Base-by-base conservation (phyloP, 805 yeast species). In the Kuraishia ogatae region DNA sequence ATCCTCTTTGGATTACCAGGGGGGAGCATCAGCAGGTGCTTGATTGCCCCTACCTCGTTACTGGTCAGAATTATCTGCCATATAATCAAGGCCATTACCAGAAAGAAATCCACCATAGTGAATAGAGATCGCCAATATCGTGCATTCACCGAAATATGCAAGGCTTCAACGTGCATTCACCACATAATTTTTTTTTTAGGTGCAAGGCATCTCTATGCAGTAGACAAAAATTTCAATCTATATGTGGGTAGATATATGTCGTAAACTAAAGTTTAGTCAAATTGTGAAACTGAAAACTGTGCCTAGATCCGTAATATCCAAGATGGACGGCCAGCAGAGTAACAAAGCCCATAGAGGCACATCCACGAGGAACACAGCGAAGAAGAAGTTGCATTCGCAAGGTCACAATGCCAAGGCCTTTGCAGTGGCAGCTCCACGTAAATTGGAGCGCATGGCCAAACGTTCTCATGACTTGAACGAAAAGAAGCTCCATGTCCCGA, bases 401-500 rank as follows among this genome's bases (percentile, higher is more conserved):
- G 97, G 97, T 43, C 80, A 77, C 60, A 87, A 87, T 76, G 90
- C 89, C 2, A 86, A 85, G 71, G 96, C 96, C 11, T 88, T 86
- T 71, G 89, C 91, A 1, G 90, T 87, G 23, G 71, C 88, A 26
- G 87, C 87, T 24, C 98, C 98, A 1, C 85, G 94, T 19, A 91
- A 89, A 68, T 77, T 92, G 68, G 91, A 89, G 61, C 79, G 87
- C 59, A 84, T 80, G 78, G 96, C 97, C 59, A 81, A 82, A 65
- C 80, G 99, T 68, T 72, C 96, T 5, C 87, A 87, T 60, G 99
- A 94, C 77, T 61, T 81, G 54, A 79, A 83, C 58, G 98, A 94
- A 69, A 85, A 80, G 65, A 87, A 85, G 65, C 79, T 87, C 66
- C 98, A 94, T 75, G 97, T 92, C 21, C 98, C 99, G 17, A 92